A percentile compares a stretch with the other conserved stretches of the same genome.
These are phyloP conservation scores for Phytopythium mirpurense DNA, from an alignment of 352 stramenopile genomes.

Conservation along the genomic window DNA sequence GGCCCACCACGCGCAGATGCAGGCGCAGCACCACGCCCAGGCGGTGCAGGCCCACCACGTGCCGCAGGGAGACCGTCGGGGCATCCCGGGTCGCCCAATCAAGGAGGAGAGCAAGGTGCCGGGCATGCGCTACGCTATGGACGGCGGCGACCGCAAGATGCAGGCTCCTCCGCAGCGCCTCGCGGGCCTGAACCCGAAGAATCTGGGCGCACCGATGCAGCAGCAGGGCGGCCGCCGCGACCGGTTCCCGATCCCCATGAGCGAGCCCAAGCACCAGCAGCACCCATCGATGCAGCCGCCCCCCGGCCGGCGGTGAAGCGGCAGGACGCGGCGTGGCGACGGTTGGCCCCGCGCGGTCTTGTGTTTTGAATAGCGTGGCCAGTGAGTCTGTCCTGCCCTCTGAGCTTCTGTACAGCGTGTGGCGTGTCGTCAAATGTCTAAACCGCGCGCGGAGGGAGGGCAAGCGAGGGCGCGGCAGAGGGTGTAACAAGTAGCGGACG, in stretches of 20 bases:
- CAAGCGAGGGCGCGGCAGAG: slow-evolving; percentile 9
- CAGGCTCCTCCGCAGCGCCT: slow-evolving; percentile 48
- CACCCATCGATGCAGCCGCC: slow-evolving; percentile 65
- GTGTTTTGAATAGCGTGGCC: slow-evolving; percentile 7
- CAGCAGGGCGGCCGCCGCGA: slow-evolving; percentile 48
- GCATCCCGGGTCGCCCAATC: slow-evolving; percentile 56
- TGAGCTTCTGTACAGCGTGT: neutral
- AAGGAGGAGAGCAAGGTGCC: slow-evolving; percentile 62
- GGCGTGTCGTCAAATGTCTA: neutral
- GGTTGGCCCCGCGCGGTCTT: neutral
- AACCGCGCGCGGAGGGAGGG: neutral
- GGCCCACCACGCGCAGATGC: slow-evolving; percentile 30
- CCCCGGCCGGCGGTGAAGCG: slow-evolving; percentile 56
- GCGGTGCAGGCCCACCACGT: slow-evolving; percentile 39
- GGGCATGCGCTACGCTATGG: slow-evolving; percentile 57
- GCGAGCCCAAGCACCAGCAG: slow-evolving; percentile 61
- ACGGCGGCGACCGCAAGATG: slow-evolving; percentile 57
- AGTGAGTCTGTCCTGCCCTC: slow-evolving; percentile 5
- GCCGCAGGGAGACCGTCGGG: slow-evolving; percentile 53
- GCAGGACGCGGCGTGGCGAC: slow-evolving; percentile 9
- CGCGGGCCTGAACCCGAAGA: slow-evolving; percentile 70
- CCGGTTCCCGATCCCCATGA: slow-evolving; percentile 70
- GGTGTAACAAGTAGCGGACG: neutral
- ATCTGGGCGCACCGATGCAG: slow-evolving; percentile 41
- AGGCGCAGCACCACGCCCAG: slow-evolving; percentile 43